Percentiles rank a stretch among this genome's conserved stretches.
phyloP scores from a whole-genome alignment of 75 land plant species.

The Azolla pinnata region DNA sequence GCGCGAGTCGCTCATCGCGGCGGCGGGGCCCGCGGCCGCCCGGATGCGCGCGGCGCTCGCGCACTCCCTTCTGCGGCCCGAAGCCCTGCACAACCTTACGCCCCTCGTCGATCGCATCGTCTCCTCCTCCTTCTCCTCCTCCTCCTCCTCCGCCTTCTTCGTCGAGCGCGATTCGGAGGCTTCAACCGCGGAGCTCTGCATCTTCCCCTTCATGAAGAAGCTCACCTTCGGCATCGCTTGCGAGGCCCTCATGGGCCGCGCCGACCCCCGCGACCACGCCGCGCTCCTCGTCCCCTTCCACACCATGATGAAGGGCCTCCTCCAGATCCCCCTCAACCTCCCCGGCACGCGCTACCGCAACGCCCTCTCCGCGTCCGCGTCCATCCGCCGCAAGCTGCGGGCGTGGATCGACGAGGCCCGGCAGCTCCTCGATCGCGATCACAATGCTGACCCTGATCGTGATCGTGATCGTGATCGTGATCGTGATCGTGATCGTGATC shows the following conservation, averaged over 20 bases:
- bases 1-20: too few species aligned
- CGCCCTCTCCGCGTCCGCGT: constrained; percentile 11
- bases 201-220: constrained; percentile 22
- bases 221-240: constrained; percentile 24
- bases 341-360: constrained; percentile 40
- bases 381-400: too few species aligned
- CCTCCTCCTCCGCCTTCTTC: background rate
- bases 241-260: constrained; percentile 13
- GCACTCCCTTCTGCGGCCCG: constrained; percentile 46
- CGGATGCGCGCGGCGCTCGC: too few species aligned
- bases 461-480: too few species aligned
- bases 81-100: constrained; percentile 29
- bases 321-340: constrained; percentile 34
- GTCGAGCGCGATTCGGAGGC: too few species aligned
- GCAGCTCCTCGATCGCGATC: too few species aligned
- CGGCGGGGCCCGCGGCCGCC: too few species aligned
- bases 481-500: too few species aligned
- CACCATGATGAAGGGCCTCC: constrained; percentile 18
- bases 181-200: background rate
- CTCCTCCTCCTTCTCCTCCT: background rate
- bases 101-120: constrained; percentile 23
- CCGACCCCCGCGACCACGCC: background rate
- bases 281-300: background rate
- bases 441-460: too few species aligned
- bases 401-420: too few species aligned